These are phyloP conservation scores for Thozetella sp. DNA, from an alignment of 495 filamentous ascomycete species.

Conservation along the genomic window DNA sequence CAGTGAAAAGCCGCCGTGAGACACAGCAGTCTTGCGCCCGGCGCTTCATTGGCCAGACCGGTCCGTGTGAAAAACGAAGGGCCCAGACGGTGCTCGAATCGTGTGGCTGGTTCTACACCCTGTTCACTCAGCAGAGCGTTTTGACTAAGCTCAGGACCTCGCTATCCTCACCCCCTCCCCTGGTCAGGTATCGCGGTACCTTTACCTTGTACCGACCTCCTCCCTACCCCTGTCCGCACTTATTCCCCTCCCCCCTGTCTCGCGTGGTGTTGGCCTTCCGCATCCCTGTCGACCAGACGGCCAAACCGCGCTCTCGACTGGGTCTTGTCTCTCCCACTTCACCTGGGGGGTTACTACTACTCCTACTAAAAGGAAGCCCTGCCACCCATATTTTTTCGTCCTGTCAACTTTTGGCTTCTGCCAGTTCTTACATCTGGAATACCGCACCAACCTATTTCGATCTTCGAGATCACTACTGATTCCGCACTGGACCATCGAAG, in stretches of 20 bases:
- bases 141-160: not conserved
- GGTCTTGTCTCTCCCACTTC: slow-evolving; percentile 6
- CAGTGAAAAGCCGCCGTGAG: not conserved
- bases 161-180: not conserved
- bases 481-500: slow-evolving; percentile 25
- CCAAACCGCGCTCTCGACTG: not conserved
- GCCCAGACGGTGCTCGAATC: not conserved
- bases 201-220: too few relatives aligned
- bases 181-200: not conserved
- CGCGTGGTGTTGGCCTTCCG: not conserved
- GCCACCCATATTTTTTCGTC: slow-evolving; percentile 15
- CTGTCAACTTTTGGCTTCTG: slow-evolving; percentile 21
- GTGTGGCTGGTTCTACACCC: not conserved
- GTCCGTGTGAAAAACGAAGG: not conserved
- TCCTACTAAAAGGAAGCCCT: slow-evolving; percentile 18
- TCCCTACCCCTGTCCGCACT: not conserved
- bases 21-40: not conserved
- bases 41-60: not conserved
- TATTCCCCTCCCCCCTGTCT: not conserved
- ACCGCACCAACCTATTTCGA: slow-evolving; percentile 9
- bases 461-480: slow-evolving; percentile 12
- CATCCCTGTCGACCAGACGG: slow-evolving; percentile 8
- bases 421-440: slow-evolving; percentile 13
- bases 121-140: not conserved
- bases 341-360: slow-evolving; percentile 14